Evolutionary conservation across 2,329 filamentous ascomycete species (phyloP), one percentile per base, ranked within the genome.

Genomic region (Thielaviopsis musarum): DNA sequence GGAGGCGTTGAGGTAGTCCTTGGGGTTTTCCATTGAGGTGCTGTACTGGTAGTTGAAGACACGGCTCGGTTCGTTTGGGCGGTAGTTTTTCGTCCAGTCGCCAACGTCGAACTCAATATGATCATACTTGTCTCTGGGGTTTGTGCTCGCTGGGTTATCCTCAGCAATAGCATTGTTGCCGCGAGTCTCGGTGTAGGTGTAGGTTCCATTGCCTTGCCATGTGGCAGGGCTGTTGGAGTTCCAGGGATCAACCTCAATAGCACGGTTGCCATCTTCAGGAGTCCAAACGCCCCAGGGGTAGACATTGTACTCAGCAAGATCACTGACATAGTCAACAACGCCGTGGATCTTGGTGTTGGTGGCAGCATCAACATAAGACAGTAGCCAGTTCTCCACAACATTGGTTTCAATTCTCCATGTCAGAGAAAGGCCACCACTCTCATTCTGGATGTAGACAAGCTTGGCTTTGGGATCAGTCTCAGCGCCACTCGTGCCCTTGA

Each of bases 131-230:
- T n/a, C n/a, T n/a, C n/a, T n/a, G n/a, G n/a, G n/a, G n/a, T n/a
- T n/a, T n/a, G n/a, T n/a, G n/a, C n/a, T n/a, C n/a, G 66, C 69
- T 15, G 75, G 75, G 69, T 79, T 79, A 57, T 67, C 71, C 61
- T 82, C 79, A 0, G 78, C 76, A 51, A 79, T 75, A 49, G 65
- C 80, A 64, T 83, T 83, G 71, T 83, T 83, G 51, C 80, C 80
- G 24, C n/a, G n/a, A 1, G 75, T 73, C 5, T 78, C 79, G 0
- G 73, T 76, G 49, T 73, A 76, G 68, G 76, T 82, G 41, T 70
- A 72, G 5, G 64, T 66, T 4, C 78, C 79, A 49, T 77, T 73
- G 19, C 69, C 70, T 58, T 77, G 69, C 79, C 79, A 83, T 24
- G 74, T 77, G 60, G 80, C 78, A 52, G 74, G 73, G 6, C 77